Evolutionary conservation across 2,329 filamentous ascomycete species (phyloP).

Genomic region (Ilyonectria robusta): DNA sequence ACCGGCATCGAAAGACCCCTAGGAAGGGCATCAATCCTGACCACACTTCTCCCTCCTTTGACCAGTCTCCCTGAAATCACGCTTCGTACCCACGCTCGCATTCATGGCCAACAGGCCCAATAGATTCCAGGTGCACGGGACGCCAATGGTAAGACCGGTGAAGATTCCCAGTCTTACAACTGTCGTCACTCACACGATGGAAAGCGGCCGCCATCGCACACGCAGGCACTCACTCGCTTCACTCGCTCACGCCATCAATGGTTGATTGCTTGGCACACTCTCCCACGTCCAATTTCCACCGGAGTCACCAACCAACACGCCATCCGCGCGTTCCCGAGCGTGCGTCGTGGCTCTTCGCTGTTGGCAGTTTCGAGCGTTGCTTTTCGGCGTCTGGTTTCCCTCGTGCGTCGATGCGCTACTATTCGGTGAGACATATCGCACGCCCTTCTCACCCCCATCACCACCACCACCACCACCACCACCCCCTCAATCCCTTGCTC

Average conservation of each 20-base stretch:
- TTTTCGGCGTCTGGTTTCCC: conserved; percentile 35
- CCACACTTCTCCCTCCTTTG: background rate
- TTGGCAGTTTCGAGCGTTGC: conserved; percentile 25
- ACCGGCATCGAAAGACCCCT: conserved; percentile 2
- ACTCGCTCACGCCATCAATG: background rate
- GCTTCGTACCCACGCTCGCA: background rate
- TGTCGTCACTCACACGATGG: background rate
- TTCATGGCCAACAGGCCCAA: conserved; percentile 5
- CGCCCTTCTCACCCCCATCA: conserved; percentile 3
- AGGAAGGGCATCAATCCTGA: background rate
- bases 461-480: too few relatives aligned
- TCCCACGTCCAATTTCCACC: conserved; percentile 25
- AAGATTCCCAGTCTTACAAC: conserved; percentile 13
- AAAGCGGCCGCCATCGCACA: background rate
- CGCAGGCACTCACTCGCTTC: background rate
- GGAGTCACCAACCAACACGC: background rate
- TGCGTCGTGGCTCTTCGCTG: conserved; percentile 25
- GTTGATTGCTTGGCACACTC: conserved; percentile 7
- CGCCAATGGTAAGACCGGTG: conserved; percentile 6
- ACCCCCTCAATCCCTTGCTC: background rate
- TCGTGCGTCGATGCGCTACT: conserved; percentile 28
- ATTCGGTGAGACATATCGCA: conserved; percentile 26
- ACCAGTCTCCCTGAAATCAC: conserved; percentile 8
- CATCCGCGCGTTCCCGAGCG: conserved; percentile 7
- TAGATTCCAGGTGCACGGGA: background rate